A percentile compares a stretch with the other conserved stretches of the same genome.
Evolutionary conservation across 2,329 filamentous ascomycete species (phyloP).

Genomic region (Claviceps sp.): DNA sequence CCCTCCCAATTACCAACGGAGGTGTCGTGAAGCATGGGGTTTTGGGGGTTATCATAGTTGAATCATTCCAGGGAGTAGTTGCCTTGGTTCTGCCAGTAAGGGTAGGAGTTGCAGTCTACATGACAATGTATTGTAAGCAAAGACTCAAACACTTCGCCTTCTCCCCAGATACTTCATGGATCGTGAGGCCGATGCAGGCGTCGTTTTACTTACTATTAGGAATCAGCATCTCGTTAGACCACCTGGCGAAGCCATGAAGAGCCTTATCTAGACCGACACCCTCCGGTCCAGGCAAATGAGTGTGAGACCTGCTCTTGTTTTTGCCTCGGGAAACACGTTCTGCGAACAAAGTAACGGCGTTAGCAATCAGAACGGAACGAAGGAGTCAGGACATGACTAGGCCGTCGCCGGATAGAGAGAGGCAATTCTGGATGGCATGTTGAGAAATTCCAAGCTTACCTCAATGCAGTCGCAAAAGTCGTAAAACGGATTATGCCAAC

Average conservation of each 20-base stretch:
- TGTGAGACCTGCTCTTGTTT: not conserved
- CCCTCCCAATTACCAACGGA: slow-evolving; percentile 25
- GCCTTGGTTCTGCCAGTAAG: slow-evolving; percentile 9
- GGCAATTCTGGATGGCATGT: too few species aligned
- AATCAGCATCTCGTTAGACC: slow-evolving; percentile 25
- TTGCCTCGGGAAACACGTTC: slow-evolving; percentile 21
- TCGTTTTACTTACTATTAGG: not conserved
- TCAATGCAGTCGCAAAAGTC: too few species aligned
- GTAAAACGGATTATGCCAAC: too few species aligned
- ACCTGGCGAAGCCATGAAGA: slow-evolving; percentile 41
- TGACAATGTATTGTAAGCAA: slow-evolving; percentile 35
- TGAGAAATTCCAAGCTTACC: too few species aligned
- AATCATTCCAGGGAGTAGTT: slow-evolving; percentile 14
- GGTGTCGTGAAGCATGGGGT: slow-evolving; percentile 35
- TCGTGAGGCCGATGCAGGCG: not conserved
- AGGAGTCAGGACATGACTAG: not conserved
- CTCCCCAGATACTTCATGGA: not conserved
- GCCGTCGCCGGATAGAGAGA: slow-evolving; percentile 16
- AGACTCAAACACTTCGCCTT: slow-evolving; percentile 19
- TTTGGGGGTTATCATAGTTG: slow-evolving; percentile 13
- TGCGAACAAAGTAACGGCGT: slow-evolving; percentile 11
- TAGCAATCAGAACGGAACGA: not conserved
- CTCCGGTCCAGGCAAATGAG: slow-evolving; percentile 8
- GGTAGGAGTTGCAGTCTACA: not conserved
- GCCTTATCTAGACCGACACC: slow-evolving; percentile 42